Percentiles rank a stretch among this genome's conserved stretches.
Conservation (phyloP, 495 filamentous ascomycete genomes). For the Bacidia gigantensis region DNA sequence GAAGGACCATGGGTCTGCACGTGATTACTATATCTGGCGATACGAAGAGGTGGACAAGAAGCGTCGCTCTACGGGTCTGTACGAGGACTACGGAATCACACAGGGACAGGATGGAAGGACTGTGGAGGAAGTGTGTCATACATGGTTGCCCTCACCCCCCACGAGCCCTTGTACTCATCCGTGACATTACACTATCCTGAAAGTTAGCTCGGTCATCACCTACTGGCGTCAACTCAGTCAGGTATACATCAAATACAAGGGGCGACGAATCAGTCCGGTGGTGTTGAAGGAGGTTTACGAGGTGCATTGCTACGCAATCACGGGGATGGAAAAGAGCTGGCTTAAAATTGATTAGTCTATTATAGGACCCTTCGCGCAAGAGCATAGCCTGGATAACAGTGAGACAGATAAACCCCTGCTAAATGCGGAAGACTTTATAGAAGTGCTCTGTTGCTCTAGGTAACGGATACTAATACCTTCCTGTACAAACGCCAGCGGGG, state of each 20-base stretch:
- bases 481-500: conserved; percentile 7
- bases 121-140: conserved; percentile 9
- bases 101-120: conserved; percentile 3
- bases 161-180: background rate
- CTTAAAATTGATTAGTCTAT: background rate
- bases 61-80: conserved; percentile 5
- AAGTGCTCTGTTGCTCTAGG: conserved; percentile 6
- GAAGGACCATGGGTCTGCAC: background rate
- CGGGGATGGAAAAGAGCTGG: background rate
- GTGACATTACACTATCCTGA: conserved; percentile 2
- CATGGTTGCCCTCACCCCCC: background rate
- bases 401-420: conserved; percentile 10
- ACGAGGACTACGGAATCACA: conserved; percentile 2
- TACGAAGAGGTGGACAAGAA: conserved; percentile 6
- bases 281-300: background rate
- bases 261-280: background rate
- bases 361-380: background rate
- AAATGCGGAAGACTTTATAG: background rate
- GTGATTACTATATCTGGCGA: conserved; percentile 5
- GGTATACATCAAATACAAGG: conserved; percentile 7
- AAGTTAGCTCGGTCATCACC: conserved; percentile 6
- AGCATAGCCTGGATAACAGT: conserved; percentile 1
- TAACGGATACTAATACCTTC: conserved; percentile 6
- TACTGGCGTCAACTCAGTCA: conserved; percentile 8
- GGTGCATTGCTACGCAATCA: background rate